Evolutionary conservation across 2,329 filamentous ascomycete genomes (phyloP), one percentile per base, ranked within the genome.

Genomic region (Tolypocladium ovalisporum): DNA sequence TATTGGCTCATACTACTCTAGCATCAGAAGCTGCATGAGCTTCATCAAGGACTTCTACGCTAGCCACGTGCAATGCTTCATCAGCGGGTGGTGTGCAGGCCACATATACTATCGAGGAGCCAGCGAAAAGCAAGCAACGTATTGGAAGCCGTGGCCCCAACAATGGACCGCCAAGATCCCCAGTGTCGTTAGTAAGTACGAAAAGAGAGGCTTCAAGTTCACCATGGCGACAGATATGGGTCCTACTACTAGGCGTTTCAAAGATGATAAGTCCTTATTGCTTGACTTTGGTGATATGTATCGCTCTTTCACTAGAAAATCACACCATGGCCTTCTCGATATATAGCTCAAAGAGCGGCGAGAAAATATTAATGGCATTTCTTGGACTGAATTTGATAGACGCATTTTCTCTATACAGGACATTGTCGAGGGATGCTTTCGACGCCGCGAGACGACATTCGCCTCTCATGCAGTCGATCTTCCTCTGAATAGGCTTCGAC

Each of bases 1-100:
- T 13, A 58, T 61, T 52, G n/a, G 56, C 1, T 56, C 32, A 7
- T 32, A 39, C 34, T 52, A 44, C 29, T 29, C 13, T 19, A 40
- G 54, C 29, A 49, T 57, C 6, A 59, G 54, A 15, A 55, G 58
- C 44, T 56, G 54, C 12, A 61, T 59, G 35, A 37, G 39, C 47
- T 61, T 61, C 8, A 54, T 61, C 12, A 54, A 52, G 27, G 40
- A 49, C 19, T 59, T 61, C 24, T 59, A 59, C 27, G 54, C 59
- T 17, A 61, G 54, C 42, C 39, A 61, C 57, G 13, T 59, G 1
- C 40, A 61, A 32, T 61, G 52, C 37, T 61, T 59, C 34, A 57
- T 61, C 19, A 37, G 54, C 40, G 58, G 59, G 17, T 61, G 37
- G 57, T 61, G 54, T n/a, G 44, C 39, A 19, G 35, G 49, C 15